These are phyloP conservation scores for Syzygium jambos DNA, from an alignment of 345 rosid genomes.

Conservation along the genomic window DNA sequence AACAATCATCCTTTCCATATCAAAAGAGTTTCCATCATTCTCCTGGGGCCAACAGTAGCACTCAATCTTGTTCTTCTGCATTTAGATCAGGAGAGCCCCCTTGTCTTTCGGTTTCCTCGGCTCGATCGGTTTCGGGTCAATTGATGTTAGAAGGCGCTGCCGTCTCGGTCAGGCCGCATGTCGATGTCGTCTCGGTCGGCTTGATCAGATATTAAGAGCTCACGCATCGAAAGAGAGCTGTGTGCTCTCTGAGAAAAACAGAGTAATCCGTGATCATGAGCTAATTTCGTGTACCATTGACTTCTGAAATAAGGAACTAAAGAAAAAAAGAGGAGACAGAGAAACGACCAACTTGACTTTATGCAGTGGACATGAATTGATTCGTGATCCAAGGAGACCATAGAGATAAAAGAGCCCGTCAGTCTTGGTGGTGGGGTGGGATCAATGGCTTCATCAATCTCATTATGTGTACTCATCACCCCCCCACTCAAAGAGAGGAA, in stretches of 20 bases:
- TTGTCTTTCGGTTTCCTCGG: not conserved
- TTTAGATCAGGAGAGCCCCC: not conserved
- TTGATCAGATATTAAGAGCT: not conserved
- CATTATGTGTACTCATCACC: not conserved
- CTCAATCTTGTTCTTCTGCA: not conserved
- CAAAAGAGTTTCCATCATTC: not conserved
- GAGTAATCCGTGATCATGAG: not conserved
- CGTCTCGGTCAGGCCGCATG: not conserved
- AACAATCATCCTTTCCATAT: not conserved
- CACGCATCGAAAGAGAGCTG: not conserved
- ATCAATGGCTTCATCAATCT: not conserved
- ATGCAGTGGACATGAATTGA: not conserved
- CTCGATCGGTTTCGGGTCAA: not conserved
- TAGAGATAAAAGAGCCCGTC: not conserved
- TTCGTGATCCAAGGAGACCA: not conserved
- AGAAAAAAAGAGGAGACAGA: not conserved
- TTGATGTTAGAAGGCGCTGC: not conserved
- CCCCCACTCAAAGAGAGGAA: not conserved
- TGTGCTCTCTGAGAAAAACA: not conserved
- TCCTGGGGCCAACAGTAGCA: not conserved
- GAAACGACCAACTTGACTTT: not conserved
- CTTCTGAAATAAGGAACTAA: not conserved
- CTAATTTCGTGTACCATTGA: not conserved
- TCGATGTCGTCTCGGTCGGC: not conserved
- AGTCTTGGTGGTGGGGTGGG: not conserved